Conservation (phyloP, 179 eudicot species). For the Heliamphora pulchella region DNA sequence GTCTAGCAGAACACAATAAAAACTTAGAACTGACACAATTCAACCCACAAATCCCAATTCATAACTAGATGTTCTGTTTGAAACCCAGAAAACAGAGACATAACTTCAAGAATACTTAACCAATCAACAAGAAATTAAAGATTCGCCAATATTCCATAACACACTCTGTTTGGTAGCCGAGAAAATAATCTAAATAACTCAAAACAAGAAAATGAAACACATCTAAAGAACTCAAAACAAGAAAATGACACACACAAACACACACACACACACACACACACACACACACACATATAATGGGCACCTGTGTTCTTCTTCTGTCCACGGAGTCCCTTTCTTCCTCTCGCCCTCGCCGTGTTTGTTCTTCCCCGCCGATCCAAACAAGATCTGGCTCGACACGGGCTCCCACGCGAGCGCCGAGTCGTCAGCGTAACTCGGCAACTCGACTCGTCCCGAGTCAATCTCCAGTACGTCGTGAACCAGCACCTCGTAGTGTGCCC, state of each 20-base stretch:
- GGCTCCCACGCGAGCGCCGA: constrained; percentile 27
- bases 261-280: too few species aligned
- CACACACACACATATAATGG: not conserved
- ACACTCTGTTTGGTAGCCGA: constrained; percentile 2
- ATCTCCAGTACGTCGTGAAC: constrained; percentile 62
- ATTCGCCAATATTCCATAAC: not conserved
- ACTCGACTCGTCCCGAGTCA: constrained; percentile 71
- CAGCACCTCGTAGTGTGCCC: constrained; percentile 55
- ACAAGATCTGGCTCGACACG: constrained; percentile 53
- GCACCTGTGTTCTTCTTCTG: constrained; percentile 93
- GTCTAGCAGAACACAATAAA: not conserved
- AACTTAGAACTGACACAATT: not conserved
- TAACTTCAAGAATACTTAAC: not conserved
- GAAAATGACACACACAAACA: not conserved
- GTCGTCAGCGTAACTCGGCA: constrained; percentile 56
- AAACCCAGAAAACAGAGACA: not conserved
- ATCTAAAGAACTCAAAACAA: too few species aligned
- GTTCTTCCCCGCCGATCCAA: constrained; percentile 26
- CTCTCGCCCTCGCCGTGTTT: constrained; percentile 56
- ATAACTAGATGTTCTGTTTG: not conserved
- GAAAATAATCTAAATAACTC: not conserved
- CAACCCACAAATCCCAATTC: not conserved
- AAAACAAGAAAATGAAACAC: not conserved
- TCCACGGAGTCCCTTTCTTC: constrained; percentile 97
- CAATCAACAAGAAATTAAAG: not conserved